Percentiles rank a stretch among this genome's conserved stretches.
Conservation (phyloP, 2,329 filamentous ascomycete genomes). For the Fusarium neocosmosporiellum region DNA sequence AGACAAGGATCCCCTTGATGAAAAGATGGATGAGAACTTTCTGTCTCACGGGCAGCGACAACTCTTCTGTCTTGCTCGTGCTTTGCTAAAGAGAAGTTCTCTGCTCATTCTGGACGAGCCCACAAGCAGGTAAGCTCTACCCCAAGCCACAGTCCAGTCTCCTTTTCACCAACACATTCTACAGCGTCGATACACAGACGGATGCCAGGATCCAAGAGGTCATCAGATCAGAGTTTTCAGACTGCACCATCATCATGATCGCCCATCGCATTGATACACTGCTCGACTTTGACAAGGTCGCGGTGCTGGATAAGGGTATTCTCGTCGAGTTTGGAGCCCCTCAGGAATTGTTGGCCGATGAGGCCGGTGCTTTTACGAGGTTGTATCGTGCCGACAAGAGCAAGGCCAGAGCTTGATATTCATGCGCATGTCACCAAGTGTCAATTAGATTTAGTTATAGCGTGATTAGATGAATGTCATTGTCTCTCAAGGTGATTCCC, state of each 20-base stretch:
- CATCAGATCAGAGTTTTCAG: slow-evolving; percentile 45
- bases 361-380: slow-evolving; percentile 37
- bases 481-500: neutral
- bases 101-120: slow-evolving; percentile 53
- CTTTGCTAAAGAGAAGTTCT: slow-evolving; percentile 42
- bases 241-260: slow-evolving; percentile 49
- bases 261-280: slow-evolving; percentile 48
- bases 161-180: slow-evolving; percentile 5
- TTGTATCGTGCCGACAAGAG: slow-evolving; percentile 41
- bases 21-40: slow-evolving; percentile 51
- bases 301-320: slow-evolving; percentile 44
- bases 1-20: slow-evolving; percentile 43
- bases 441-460: no score
- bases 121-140: slow-evolving; percentile 48
- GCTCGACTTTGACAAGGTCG: slow-evolving; percentile 50
- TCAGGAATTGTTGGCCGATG: slow-evolving; percentile 31
- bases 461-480: neutral
- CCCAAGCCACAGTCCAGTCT: neutral
- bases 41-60: slow-evolving; percentile 50
- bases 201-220: slow-evolving; percentile 45
- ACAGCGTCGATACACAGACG: slow-evolving; percentile 46
- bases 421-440: no score
- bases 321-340: slow-evolving; percentile 47
- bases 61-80: slow-evolving; percentile 48
- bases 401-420: neutral